These are phyloP conservation scores for Suillus subluteus DNA, from an alignment of 768 basidiomycete species.

Conservation along the genomic window DNA sequence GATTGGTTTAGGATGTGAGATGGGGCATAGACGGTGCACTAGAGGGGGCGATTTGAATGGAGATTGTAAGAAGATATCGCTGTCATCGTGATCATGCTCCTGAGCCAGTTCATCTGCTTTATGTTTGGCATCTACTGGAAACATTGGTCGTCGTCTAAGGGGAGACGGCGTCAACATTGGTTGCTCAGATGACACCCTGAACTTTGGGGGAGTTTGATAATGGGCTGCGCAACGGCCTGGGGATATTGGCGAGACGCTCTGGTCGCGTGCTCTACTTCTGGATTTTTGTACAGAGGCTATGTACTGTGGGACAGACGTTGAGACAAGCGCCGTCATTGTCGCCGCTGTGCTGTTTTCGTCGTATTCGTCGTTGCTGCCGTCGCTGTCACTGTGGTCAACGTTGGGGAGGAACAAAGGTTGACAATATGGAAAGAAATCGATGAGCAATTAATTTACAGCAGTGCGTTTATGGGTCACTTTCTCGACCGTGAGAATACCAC, in stretches of 20 bases:
- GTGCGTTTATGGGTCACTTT: constrained; percentile 33
- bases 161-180: constrained; percentile 72
- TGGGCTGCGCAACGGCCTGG: constrained; percentile 36
- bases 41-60: constrained; percentile 51
- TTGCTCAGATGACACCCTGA: constrained; percentile 37
- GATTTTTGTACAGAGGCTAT: constrained; percentile 33
- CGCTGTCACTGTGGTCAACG: constrained; percentile 27
- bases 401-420: constrained; percentile 22
- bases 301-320: constrained; percentile 39
- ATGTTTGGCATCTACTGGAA: constrained; percentile 26
- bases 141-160: constrained; percentile 49
- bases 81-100: constrained; percentile 40
- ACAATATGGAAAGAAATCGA: constrained; percentile 7
- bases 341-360: constrained; percentile 10
- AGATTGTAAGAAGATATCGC: constrained; percentile 56
- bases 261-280: constrained; percentile 26
- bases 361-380: constrained; percentile 19
- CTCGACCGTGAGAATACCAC: constrained; percentile 31
- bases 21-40: constrained; percentile 45
- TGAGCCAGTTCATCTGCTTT: constrained; percentile 33
- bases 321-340: constrained; percentile 30
- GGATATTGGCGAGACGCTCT: constrained; percentile 35
- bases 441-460: constrained; percentile 14
- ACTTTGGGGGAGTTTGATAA: constrained; percentile 39
- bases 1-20: constrained; percentile 25